A percentile compares a stretch with the other conserved stretches of the same genome.
These are phyloP conservation scores for Chaetomiaceae sp. DNA, from an alignment of 2,329 filamentous ascomycete genomes.

Conservation along the genomic window DNA sequence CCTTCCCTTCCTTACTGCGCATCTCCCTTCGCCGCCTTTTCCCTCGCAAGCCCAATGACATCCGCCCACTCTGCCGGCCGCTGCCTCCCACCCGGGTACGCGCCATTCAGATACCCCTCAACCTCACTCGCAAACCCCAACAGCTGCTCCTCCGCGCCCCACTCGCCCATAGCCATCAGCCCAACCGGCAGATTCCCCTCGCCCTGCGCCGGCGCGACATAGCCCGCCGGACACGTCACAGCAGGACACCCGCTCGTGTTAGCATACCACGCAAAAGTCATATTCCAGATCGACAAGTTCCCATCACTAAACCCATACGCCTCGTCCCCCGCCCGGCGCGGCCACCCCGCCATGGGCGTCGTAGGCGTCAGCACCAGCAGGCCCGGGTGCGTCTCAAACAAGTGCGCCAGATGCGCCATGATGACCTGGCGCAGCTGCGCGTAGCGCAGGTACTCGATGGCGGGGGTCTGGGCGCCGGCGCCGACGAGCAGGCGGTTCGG, in stretches of 20 bases:
- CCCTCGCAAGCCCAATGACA: slow-evolving; percentile 39
- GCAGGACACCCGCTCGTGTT: slow-evolving; percentile 77
- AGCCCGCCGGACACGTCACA: slow-evolving; percentile 69
- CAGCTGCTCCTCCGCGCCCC: slow-evolving; percentile 59
- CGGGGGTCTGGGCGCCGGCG: slow-evolving; percentile 57
- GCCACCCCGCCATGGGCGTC: slow-evolving; percentile 69
- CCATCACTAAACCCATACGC: slow-evolving; percentile 69
- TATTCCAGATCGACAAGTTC: slow-evolving; percentile 66
- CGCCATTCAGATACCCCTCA: slow-evolving; percentile 49
- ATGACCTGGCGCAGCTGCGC: slow-evolving; percentile 68
- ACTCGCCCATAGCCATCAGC: slow-evolving; percentile 59
- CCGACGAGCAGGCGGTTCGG: slow-evolving; percentile 65
- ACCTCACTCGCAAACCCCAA: slow-evolving; percentile 53
- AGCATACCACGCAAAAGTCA: slow-evolving; percentile 81
- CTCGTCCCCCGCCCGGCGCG: slow-evolving; percentile 50
- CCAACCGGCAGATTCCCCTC: slow-evolving; percentile 55
- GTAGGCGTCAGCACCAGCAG: slow-evolving; percentile 76
- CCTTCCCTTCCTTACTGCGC: not conserved
- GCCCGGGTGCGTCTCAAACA: slow-evolving; percentile 66
- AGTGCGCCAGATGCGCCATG: slow-evolving; percentile 69
- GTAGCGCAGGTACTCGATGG: slow-evolving; percentile 64
- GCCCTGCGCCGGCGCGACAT: slow-evolving; percentile 51
- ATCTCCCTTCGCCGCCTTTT: slow-evolving; percentile 18
- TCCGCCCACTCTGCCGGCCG: slow-evolving; percentile 54
- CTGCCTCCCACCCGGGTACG: slow-evolving; percentile 42